These are phyloP conservation scores for Claviceps quebecensis DNA, from an alignment of 2,329 filamentous ascomycete genomes.

Conservation along the genomic window DNA sequence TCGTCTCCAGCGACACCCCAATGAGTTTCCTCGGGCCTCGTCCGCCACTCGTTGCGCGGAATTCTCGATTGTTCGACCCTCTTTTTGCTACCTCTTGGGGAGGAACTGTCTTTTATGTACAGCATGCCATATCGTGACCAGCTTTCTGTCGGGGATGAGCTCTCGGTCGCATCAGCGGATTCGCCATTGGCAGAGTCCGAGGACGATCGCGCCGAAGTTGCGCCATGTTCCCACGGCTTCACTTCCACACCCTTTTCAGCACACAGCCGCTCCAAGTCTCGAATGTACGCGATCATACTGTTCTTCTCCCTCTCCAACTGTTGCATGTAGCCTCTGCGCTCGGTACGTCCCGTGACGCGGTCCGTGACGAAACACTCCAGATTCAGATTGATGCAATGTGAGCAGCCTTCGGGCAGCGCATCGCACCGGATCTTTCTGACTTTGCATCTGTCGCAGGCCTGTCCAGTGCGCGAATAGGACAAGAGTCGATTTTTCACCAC, in stretches of 20 bases:
- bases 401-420: constrained; percentile 65
- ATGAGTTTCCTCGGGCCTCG: constrained; percentile 45
- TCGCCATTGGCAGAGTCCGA: constrained; percentile 14
- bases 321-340: constrained; percentile 64
- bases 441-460: constrained; percentile 84
- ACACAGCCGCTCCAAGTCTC: constrained; percentile 54
- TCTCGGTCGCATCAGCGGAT: constrained; percentile 5
- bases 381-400: constrained; percentile 62
- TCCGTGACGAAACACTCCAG: constrained; percentile 76
- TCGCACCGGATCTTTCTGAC: constrained; percentile 84
- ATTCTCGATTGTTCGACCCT: constrained; percentile 10
- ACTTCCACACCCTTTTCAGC: constrained; percentile 46
- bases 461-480: constrained; percentile 53
- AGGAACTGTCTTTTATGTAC: constrained; percentile 21
- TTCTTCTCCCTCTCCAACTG: constrained; percentile 59
- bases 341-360: constrained; percentile 69
- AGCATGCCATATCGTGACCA: constrained; percentile 20
- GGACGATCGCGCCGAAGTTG: constrained; percentile 15
- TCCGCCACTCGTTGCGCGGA: constrained; percentile 22
- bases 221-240: constrained; percentile 29
- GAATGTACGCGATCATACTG: constrained; percentile 52
- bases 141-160: constrained; percentile 12
- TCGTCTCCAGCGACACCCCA: constrained; percentile 51
- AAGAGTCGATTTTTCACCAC: constrained; percentile 42
- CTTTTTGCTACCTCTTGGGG: constrained; percentile 7